These are phyloP conservation scores for Nepenthes mirabilis DNA, from an alignment of 148 eudicot species.

Conservation along the genomic window DNA sequence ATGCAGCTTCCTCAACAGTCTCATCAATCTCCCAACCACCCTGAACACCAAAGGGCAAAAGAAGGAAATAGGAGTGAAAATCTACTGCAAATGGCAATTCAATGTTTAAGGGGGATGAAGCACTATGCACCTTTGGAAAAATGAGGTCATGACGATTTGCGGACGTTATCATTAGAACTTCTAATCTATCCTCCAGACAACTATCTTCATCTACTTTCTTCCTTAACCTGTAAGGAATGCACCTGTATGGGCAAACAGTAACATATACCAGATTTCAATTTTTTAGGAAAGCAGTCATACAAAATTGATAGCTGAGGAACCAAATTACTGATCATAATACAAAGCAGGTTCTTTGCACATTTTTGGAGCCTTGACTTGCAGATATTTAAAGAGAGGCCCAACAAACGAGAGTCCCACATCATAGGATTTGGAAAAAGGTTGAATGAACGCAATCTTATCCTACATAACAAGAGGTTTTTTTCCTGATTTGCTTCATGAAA, in stretches of 20 bases:
- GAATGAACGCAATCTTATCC: too few species aligned
- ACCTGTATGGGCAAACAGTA: constrained; percentile 5
- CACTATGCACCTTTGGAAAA: constrained; percentile 27
- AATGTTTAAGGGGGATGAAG: background rate
- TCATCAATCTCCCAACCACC: constrained; percentile 58
- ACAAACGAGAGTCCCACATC: too few species aligned
- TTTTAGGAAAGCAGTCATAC: too few species aligned
- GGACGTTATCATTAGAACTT: constrained; percentile 32
- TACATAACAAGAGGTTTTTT: too few species aligned
- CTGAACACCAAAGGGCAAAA: constrained; percentile 4
- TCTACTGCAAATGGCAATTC: background rate
- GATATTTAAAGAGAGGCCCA: too few species aligned
- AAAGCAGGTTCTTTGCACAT: too few species aligned
- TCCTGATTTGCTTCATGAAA: too few species aligned
- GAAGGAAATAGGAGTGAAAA: background rate
- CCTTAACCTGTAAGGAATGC: constrained; percentile 23
- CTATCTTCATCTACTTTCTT: constrained; percentile 4
- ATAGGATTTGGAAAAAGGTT: too few species aligned
- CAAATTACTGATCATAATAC: too few species aligned
- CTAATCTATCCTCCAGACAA: constrained; percentile 15
- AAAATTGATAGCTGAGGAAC: too few species aligned
- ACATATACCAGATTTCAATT: too few species aligned
- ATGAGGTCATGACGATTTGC: constrained; percentile 33
- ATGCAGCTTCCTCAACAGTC: constrained; percentile 42
- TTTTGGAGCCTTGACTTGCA: too few species aligned